Evolutionary conservation across 2,329 filamentous ascomycete genomes (phyloP), one percentile per base, ranked within the genome.

Genomic region (Grosmannia serpens): DNA sequence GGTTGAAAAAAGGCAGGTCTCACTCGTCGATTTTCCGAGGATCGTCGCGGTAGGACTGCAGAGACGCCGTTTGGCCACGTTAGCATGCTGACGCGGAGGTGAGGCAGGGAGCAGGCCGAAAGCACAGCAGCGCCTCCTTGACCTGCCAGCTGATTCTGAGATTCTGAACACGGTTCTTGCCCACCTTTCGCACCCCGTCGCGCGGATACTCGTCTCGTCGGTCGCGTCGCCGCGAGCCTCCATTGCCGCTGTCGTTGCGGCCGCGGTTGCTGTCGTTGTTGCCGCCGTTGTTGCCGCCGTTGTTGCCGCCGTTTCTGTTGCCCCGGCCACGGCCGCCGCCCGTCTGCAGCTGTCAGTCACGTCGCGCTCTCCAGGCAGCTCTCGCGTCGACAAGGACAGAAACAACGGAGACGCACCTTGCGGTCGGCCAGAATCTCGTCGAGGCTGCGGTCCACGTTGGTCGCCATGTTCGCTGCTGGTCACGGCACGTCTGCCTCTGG

Each of bases 171-270:
- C n/a, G n/a, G n/a, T 13, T 17, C 5, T n/a, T 60, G 60, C 68
- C 52, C 72, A 92, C 90, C 90, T 95, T 95, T 91, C 86, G 91
- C 71, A 92, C 82, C 74, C 89, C 89, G 75, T 94, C 89, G 75
- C 88, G 86, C 68, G 88, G 87, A 66, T 81, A 86, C 53, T 74
- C 70, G 44, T 71, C 68, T 47, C 69, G 66, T 44, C 69, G 66
- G 57, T 67, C 71, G 58, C 70, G 69, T 62, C 71, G 69, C 60
- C 69, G 67, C 56, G 57, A 46, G 35, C 69, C 61, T 29, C 65
- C 59, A 54, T 65, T 58, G 53, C 66, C 66, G 53, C 61, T 57
- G 49, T 62, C 55, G 58, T 38, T 51, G 46, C 51, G 27, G 38
- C 22, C 22, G 51, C 27, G 33, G 27, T 46, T 29, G 13, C 20